Evolutionary conservation across 169 alveolate genomes (phyloP).

Genomic region (Cryptosporidium andersoni): DNA sequence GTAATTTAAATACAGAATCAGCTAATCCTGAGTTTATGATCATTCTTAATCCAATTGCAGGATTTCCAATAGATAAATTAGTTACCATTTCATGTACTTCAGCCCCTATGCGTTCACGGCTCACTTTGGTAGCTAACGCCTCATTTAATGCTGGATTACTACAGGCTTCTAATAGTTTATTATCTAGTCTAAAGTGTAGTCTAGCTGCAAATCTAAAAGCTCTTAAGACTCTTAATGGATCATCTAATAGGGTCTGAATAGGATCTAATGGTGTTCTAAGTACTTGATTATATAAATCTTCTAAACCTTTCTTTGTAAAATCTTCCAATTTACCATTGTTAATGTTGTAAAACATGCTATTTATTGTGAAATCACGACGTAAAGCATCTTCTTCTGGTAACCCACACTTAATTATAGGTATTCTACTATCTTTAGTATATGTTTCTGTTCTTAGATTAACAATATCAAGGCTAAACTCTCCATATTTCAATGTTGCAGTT

Average conservation of each 20-base stretch:
- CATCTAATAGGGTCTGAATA: constrained; percentile 93
- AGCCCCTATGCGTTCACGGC: constrained; percentile 74
- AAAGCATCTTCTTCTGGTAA: constrained; percentile 96
- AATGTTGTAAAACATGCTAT: constrained; percentile 95
- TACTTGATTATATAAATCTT: constrained; percentile 88
- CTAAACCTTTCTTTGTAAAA: constrained; percentile 89
- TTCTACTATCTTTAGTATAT: constrained; percentile 86
- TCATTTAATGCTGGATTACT: constrained; percentile 12
- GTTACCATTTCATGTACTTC: constrained; percentile 75
- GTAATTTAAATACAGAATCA: constrained; percentile 60
- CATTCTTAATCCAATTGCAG: constrained; percentile 57
- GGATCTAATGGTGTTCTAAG: constrained; percentile 94
- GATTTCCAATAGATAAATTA: constrained; percentile 31
- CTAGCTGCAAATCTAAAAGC: constrained; percentile 95
- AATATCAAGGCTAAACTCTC: constrained; percentile 92
- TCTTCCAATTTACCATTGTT: constrained; percentile 93
- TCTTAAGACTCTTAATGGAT: constrained; percentile 96
- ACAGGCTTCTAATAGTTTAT: constrained; percentile 78
- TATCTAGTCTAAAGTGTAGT: constrained; percentile 82
- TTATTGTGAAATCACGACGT: constrained; percentile 97
- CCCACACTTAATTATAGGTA: constrained; percentile 92
- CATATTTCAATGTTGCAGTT: constrained; percentile 92
- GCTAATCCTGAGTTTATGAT: constrained; percentile 16
- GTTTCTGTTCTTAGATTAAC: constrained; percentile 96
- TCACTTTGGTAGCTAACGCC: constrained; percentile 66